Percentiles rank a stretch among this genome's conserved stretches.
Conservation (phyloP, 108 stramenopile genomes). For the Discostella pseudostelligera region DNA sequence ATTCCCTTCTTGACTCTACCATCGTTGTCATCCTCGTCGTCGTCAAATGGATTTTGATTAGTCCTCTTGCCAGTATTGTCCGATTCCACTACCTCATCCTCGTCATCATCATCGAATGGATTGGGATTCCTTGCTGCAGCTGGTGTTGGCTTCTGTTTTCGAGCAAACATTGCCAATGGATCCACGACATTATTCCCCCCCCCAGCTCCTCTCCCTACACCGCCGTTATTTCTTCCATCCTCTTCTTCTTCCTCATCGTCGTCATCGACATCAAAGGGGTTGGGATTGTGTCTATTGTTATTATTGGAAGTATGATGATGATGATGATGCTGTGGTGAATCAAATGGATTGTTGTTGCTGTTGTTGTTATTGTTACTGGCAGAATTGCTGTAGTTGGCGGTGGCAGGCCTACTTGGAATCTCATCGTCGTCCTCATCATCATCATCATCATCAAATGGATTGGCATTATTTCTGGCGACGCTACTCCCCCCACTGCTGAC, state of each 20-base stretch:
- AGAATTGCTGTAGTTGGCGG: no score
- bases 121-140: neutral
- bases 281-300: neutral
- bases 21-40: conserved; percentile 14
- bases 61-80: no score
- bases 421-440: conserved; percentile 16
- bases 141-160: conserved; percentile 8
- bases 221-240: neutral
- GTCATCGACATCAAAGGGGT: conserved; percentile 6
- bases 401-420: no score
- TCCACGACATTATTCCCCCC: neutral
- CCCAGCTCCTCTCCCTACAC: neutral
- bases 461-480: conserved; percentile 4
- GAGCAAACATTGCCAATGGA: conserved; percentile 19
- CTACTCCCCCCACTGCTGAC: neutral
- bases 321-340: no score
- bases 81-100: neutral
- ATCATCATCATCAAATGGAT: conserved; percentile 33
- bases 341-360: no score
- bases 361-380: neutral
- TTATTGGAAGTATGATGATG: neutral
- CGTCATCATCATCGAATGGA: conserved; percentile 3
- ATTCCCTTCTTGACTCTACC: neutral
- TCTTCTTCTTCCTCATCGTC: neutral
- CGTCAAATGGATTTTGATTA: conserved; percentile 17